Base-by-base conservation (phyloP, 306 rosid genomes). In the Urtica urens region DNA sequence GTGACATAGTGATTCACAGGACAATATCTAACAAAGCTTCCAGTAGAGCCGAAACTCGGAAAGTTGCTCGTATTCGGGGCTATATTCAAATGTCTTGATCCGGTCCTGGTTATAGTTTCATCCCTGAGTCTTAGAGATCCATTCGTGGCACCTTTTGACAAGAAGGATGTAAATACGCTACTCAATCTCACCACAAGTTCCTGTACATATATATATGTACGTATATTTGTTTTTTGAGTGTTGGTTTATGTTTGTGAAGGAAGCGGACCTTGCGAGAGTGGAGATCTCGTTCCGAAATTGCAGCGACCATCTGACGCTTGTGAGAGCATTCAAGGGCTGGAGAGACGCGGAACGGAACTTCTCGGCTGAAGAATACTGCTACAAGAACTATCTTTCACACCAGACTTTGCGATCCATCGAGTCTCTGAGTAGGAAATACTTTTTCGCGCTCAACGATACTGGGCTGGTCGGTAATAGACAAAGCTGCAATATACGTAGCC, bases 71-170 rank as follows among this genome's bases (percentile, higher is more conserved):
- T 90, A 50, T 77, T 85, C 65, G 99, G 95, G 56, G 71, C 94
- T 49, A 82, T 85, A 58, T 82, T 90, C 65, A 81, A 79, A 58
- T 90, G 95, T 60, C 69, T 90, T 45, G 94, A 85, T 71, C 99
- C 99, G 28, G 67, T 90, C 46, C 68, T 85, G 78, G 85, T 92
- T 56, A 64, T 85, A 64, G 96, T 79, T 37, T 87, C 94, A 53
- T 87, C 95, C 51, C 92, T 85, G 16, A 90, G 99, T 55, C 83
- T 75, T 58, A 77, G 99, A 73, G 99, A 90, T 82, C 95, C 95
- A 48, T 85, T 90, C 55, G 64, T 90, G 40, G 60, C 75, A 74
- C 99, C 99, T 10, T 37, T 70, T 60, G 99, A 90, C 68, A 90
- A 82, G 69, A 90, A 82, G 54, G 99, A 90, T 73, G 99, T 90